A percentile compares a stretch with the other conserved stretches of the same genome.
Conservation (phyloP, 352 stramenopile genomes). For the Nothophytophthora sp. region DNA sequence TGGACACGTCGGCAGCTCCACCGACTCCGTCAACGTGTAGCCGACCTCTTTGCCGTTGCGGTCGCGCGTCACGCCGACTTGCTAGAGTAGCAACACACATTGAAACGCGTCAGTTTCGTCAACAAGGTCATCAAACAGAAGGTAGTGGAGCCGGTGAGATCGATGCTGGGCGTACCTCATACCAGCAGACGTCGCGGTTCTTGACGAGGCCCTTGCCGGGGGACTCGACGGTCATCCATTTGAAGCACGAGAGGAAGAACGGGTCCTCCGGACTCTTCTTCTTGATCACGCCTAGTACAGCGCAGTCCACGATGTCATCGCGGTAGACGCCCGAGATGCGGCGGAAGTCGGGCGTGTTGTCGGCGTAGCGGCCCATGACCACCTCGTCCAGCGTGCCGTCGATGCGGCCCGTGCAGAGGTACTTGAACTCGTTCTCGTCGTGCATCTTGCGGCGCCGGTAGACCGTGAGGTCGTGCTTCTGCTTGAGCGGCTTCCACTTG, state of each 20-base stretch:
- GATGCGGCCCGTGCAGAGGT: conserved; percentile 61
- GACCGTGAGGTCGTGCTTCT: conserved; percentile 54
- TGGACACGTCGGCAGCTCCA: conserved; percentile 70
- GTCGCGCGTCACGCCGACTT: conserved; percentile 63
- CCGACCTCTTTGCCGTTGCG: conserved; percentile 81
- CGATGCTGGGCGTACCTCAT: conserved; percentile 28
- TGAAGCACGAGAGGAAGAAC: conserved; percentile 80
- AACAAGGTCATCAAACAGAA: neutral
- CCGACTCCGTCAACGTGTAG: conserved; percentile 75
- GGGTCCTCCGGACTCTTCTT: conserved; percentile 42
- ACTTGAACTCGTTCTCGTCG: conserved; percentile 58
- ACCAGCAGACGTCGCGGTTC: conserved; percentile 82
- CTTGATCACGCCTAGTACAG: conserved; percentile 68
- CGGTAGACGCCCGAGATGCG: conserved; percentile 76
- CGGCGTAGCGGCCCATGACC: conserved; percentile 73
- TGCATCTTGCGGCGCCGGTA: conserved; percentile 53
- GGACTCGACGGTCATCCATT: conserved; percentile 80
- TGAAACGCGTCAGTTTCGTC: too few relatives aligned
- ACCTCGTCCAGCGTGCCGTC: conserved; percentile 77
- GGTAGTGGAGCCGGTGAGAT: neutral
- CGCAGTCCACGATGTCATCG: conserved; percentile 80
- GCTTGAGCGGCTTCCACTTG: conserved; percentile 78
- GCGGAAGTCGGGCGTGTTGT: conserved; percentile 67
- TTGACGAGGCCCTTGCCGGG: conserved; percentile 73
- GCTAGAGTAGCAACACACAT: too few relatives aligned